Evolutionary conservation across 2,329 filamentous ascomycete species (phyloP).

Genomic region (Neocatenulostroma microsporum): DNA sequence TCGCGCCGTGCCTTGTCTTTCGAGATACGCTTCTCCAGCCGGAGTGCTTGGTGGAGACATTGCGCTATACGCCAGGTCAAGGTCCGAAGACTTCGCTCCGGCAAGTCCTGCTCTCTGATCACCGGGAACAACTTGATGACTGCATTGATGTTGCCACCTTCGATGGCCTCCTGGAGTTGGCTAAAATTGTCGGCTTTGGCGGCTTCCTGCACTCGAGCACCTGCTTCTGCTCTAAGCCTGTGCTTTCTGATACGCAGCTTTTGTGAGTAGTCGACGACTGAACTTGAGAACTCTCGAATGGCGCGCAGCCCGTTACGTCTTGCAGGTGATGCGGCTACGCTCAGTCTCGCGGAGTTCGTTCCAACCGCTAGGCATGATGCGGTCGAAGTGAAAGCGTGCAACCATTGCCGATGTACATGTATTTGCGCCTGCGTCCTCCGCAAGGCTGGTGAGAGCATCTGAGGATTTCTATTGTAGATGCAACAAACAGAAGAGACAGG

Average conservation of each 20-base stretch:
- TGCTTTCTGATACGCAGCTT: not conserved
- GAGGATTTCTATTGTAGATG: too few relatives aligned
- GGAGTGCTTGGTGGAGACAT: conserved; percentile 7
- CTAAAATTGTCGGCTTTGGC: not conserved
- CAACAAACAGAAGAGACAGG: too few relatives aligned
- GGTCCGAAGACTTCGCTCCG: conserved; percentile 9
- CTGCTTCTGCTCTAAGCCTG: not conserved
- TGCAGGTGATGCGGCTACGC: not conserved
- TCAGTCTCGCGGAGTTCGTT: not conserved
- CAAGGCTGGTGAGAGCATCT: conserved; percentile 11
- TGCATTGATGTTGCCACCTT: conserved; percentile 10
- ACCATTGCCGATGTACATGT: conserved; percentile 19
- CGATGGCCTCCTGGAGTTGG: conserved; percentile 16
- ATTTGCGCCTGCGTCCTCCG: conserved; percentile 17
- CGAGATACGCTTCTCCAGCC: conserved; percentile 4
- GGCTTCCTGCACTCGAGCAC: not conserved
- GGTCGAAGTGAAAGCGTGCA: conserved; percentile 13
- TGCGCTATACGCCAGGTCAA: conserved; percentile 4
- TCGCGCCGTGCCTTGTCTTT: conserved; percentile 6
- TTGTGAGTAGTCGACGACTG: not conserved
- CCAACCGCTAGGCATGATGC: not conserved
- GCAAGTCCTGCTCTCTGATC: conserved; percentile 11
- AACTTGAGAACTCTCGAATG: not conserved
- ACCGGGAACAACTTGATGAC: conserved; percentile 16
- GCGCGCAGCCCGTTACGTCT: not conserved